phyloP scores from a whole-genome alignment of 2,329 filamentous ascomycete species.

The Fusarium sublunatum region DNA sequence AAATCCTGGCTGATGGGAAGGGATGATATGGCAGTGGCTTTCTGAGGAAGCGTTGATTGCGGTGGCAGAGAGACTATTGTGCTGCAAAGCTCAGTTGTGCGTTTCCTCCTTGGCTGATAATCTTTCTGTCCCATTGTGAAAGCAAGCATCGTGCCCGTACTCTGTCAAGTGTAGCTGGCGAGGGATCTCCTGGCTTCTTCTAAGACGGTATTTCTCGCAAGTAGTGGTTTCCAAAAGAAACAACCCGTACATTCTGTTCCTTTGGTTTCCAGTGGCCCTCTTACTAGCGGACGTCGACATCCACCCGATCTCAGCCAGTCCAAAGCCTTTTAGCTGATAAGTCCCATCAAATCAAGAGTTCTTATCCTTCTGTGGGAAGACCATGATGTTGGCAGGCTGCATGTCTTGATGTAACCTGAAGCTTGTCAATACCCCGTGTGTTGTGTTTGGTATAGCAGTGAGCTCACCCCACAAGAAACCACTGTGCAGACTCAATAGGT shows the following conservation, averaged over 20 bases:
- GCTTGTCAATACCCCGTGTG: not conserved
- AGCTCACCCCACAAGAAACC: not conserved
- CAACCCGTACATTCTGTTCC: conserved; percentile 29
- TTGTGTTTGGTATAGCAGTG: not conserved
- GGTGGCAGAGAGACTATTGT: too few species aligned
- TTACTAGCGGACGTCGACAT: not conserved
- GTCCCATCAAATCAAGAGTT: conserved; percentile 1
- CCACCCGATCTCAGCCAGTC: not conserved
- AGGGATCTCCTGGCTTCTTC: not conserved
- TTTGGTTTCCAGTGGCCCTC: not conserved
- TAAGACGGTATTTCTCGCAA: conserved; percentile 1
- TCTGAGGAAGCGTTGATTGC: too few species aligned
- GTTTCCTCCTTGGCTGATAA: not conserved
- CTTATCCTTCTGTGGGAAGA: conserved; percentile 2
- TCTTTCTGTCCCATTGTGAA: conserved; percentile 9
- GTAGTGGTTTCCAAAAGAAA: not conserved
- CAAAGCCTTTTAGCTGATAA: conserved; percentile 24
- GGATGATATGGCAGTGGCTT: too few species aligned
- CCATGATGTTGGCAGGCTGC: conserved; percentile 25
- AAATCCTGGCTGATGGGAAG: too few species aligned
- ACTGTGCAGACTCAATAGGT: too few species aligned
- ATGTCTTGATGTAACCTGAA: conserved; percentile 23
- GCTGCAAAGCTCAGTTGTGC: not conserved
- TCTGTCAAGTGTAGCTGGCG: not conserved
- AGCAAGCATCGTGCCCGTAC: conserved; percentile 1